Base-by-base conservation (phyloP, 352 stramenopile species). In the Phytopythium kandeliae region DNA sequence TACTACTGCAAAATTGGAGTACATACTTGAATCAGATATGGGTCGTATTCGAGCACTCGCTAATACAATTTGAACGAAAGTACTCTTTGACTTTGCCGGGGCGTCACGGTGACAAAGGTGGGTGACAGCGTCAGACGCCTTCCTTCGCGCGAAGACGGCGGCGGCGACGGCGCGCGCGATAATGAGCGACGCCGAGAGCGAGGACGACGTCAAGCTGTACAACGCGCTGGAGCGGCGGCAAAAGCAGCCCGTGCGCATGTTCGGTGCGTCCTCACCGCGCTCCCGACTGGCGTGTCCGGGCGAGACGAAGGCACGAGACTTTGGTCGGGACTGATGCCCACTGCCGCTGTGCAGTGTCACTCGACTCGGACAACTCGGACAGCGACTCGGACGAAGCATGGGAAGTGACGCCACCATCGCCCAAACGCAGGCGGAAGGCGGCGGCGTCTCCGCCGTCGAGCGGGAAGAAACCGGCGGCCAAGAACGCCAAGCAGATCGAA, bases 171-270 rank as follows among this genome's bases (percentile, higher is more conserved):
- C 0, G 21, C 19, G 19, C 9, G 45, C 45, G 31, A 41, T 22
- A 21, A 78, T 79, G 69, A 78, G 65, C 55, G 72, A 65, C 50
- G 74, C 82, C 41, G 74, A 86, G 12, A 77, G 71, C 33, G 70
- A 77, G 1, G 69, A 75, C 15, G 54, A 57, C 45, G 63, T 90
- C 36, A 78, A 80, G 74, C 74, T 90, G 41, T 90, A 90, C 68
- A 86, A 55, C 68, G 57, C 76, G 48, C 69, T 90, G 19, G 66
- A 85, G 51, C 78, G 63, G 60, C 82, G 78, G 48, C 69, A 66
- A 60, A 86, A 86, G 58, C 43, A 48, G 45, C 76, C 71, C 21
- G 65, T 79, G 55, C 67, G 34, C 12, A 24, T 52, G 19, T n/a
- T 37, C 5, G 28, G 17, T 45, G 10, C n/a, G 28, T 50, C 16